These are phyloP conservation scores for Ophiostoma ulmi DNA, from an alignment of 2,329 filamentous ascomycete species.

Conservation along the genomic window DNA sequence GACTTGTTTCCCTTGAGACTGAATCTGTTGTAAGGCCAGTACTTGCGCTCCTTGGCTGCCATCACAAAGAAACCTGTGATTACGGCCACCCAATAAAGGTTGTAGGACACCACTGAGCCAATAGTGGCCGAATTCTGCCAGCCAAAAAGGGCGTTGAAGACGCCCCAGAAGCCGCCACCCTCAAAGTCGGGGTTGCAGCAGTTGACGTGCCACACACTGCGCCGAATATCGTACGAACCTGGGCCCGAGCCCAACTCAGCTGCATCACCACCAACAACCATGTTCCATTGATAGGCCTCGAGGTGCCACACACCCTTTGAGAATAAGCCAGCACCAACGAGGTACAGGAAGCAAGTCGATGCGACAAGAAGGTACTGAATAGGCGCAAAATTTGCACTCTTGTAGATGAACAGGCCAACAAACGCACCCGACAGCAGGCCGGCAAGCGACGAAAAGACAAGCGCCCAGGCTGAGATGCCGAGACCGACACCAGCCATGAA, in stretches of 20 bases:
- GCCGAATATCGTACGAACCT: conserved; percentile 61
- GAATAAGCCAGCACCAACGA: conserved; percentile 77
- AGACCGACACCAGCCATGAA: conserved; percentile 73
- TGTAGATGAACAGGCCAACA: conserved; percentile 67
- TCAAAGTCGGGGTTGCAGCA: conserved; percentile 72
- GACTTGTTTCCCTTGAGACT: conserved; percentile 5
- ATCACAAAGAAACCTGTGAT: conserved; percentile 25
- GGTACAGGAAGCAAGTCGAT: conserved; percentile 77
- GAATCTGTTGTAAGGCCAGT: conserved; percentile 18
- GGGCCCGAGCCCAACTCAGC: conserved; percentile 58
- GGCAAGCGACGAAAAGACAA: conserved; percentile 64
- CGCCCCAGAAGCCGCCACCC: conserved; percentile 71
- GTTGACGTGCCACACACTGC: conserved; percentile 66
- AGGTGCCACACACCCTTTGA: conserved; percentile 72
- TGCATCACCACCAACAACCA: conserved; percentile 46
- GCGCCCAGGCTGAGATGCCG: conserved; percentile 60
- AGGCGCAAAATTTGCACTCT: conserved; percentile 30
- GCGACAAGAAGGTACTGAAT: conserved; percentile 60
- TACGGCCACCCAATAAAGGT: conserved; percentile 69
- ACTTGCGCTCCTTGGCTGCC: conserved; percentile 22
- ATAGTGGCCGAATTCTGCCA: conserved; percentile 88
- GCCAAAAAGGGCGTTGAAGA: conserved; percentile 80
- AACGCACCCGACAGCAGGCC: conserved; percentile 58
- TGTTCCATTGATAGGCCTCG: conserved; percentile 61
- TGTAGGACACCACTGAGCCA: conserved; percentile 81